phyloP scores from a whole-genome alignment of 2,329 filamentous ascomycete genomes.

The Ophiostoma ips region DNA sequence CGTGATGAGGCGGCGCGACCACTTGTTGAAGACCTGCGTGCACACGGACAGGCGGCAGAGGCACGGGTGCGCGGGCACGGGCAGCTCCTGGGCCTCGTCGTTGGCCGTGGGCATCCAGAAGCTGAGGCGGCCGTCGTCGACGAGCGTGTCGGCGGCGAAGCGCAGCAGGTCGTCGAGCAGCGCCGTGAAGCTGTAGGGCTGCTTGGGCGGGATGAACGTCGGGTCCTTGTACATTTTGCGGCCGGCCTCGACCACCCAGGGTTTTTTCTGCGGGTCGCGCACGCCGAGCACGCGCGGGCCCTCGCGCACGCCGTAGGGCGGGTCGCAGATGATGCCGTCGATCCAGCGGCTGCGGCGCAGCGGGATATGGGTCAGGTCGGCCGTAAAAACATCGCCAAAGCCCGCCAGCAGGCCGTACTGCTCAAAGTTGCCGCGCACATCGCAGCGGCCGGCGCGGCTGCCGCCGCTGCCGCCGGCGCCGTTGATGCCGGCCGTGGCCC shows the following conservation, averaged over 20 bases:
- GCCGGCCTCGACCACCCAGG: conserved; percentile 53
- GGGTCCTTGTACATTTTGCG: conserved; percentile 43
- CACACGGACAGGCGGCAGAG: conserved; percentile 64
- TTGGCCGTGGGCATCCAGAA: conserved; percentile 98
- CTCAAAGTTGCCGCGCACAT: conserved; percentile 57
- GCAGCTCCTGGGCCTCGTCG: conserved; percentile 61
- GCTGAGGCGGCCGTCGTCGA: conserved; percentile 64
- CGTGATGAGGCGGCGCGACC: conserved; percentile 79
- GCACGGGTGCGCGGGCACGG: conserved; percentile 61
- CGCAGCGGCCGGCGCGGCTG: conserved; percentile 20
- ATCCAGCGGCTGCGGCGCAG: conserved; percentile 47
- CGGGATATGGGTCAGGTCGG: conserved; percentile 80
- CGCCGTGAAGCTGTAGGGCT: conserved; percentile 78
- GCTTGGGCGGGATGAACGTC: conserved; percentile 74
- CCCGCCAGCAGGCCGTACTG: conserved; percentile 59
- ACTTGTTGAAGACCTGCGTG: conserved; percentile 80
- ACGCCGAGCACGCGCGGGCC: conserved; percentile 77
- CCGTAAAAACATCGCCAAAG: conserved; percentile 67
- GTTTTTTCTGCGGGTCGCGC: conserved; percentile 48
- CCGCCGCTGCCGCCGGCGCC: conserved; percentile 12
- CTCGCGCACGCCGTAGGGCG: conserved; percentile 89
- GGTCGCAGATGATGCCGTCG: conserved; percentile 89
- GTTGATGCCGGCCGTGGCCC: conserved; percentile 40
- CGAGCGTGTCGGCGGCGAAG: conserved; percentile 64
- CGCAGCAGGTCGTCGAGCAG: conserved; percentile 83